phyloP scores from a whole-genome alignment of 352 stramenopile genomes.

The Labyrinthula sp. region DNA sequence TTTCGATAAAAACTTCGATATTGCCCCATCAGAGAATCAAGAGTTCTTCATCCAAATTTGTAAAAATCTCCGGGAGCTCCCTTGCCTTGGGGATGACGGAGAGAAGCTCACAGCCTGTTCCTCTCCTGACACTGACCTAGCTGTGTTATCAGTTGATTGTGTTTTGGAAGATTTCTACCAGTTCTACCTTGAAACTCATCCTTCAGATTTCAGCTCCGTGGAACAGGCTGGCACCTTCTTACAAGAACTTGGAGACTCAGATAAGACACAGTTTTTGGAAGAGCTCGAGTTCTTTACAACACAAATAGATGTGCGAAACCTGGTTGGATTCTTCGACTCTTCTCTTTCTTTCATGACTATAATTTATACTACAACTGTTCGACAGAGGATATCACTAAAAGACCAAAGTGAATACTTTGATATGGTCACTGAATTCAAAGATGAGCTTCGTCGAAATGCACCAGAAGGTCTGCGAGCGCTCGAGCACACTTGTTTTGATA shows the following conservation, averaged over 20 bases:
- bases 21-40: slow-evolving; percentile 6
- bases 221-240: no score
- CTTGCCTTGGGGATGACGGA: slow-evolving; percentile 1
- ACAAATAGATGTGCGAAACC: no score
- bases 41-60: slow-evolving; percentile 15
- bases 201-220: no score
- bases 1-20: slow-evolving; percentile 28
- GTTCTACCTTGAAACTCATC: slow-evolving; percentile 1
- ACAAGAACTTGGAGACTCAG: no score
- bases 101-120: background rate
- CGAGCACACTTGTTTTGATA: slow-evolving; percentile 24
- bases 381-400: no score
- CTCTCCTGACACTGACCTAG: background rate
- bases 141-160: slow-evolving; percentile 19
- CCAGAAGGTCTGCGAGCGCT: background rate
- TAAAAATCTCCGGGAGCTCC: slow-evolving; percentile 1
- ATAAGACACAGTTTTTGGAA: no score
- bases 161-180: slow-evolving; percentile 11
- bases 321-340: no score
- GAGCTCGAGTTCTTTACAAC: no score
- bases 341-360: no score
- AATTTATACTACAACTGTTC: no score
- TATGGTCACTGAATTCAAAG: slow-evolving; percentile 14
- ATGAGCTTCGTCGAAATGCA: slow-evolving; percentile 1
- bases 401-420: no score